These are phyloP conservation scores for Gossypium mustelinum DNA, from an alignment of 345 rosid species.

Conservation along the genomic window DNA sequence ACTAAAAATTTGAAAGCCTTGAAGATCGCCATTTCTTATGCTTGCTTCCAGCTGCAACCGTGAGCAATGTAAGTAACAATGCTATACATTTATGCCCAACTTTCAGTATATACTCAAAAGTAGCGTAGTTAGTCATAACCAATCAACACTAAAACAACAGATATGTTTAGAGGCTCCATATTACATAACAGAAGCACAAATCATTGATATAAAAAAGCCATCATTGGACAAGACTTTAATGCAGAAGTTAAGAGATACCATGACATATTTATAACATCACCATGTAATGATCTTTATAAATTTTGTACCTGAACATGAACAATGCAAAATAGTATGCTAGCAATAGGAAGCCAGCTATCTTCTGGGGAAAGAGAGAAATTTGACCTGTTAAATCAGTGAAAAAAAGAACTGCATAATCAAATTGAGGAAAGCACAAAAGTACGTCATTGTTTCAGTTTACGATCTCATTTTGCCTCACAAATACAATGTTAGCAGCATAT, in stretches of 20 bases:
- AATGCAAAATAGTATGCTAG: slow-evolving; percentile 79
- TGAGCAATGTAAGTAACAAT: slow-evolving; percentile 8
- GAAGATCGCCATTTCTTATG: slow-evolving; percentile 74
- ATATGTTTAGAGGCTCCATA: neutral
- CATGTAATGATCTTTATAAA: slow-evolving; percentile 1
- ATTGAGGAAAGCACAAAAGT: neutral
- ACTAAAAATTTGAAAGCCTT: slow-evolving; percentile 52
- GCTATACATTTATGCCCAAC: neutral
- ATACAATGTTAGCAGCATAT: neutral
- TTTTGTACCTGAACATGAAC: slow-evolving; percentile 78
- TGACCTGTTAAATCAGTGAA: slow-evolving; percentile 43
- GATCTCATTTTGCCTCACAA: neutral
- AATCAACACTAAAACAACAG: neutral
- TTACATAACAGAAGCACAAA: neutral
- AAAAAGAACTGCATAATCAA: neutral
- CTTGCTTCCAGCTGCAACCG: slow-evolving; percentile 73
- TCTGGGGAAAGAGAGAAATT: slow-evolving; percentile 77
- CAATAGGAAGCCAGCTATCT: slow-evolving; percentile 92
- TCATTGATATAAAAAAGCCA: neutral
- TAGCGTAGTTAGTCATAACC: neutral
- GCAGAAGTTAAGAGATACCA: neutral
- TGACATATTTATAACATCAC: slow-evolving; percentile 7
- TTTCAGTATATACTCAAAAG: neutral
- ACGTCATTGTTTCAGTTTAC: neutral
- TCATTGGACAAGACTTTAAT: neutral